Conservation (phyloP, 225 moss, liverwort and hornwort species). For the Marchantia polymorpha region DNA sequence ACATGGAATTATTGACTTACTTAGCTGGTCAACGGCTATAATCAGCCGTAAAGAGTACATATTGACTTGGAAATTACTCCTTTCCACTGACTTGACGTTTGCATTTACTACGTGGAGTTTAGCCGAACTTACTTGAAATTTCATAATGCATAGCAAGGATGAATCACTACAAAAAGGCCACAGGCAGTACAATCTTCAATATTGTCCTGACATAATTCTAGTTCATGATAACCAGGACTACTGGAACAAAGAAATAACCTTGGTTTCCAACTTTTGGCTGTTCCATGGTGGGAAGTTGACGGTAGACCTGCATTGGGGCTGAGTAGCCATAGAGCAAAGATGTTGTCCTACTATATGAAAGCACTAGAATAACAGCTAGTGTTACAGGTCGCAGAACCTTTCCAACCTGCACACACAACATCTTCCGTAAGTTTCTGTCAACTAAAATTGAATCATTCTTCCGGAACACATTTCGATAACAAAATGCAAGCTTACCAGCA, state of each 20-base stretch:
- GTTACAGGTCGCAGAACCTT: constrained; percentile 64
- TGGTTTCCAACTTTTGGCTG: background rate
- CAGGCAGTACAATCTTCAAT: too few relatives aligned
- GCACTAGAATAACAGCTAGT: constrained; percentile 59
- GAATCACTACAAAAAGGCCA: too few relatives aligned
- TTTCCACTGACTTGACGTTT: too few relatives aligned
- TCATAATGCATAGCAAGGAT: too few relatives aligned
- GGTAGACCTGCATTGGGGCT: constrained; percentile 83
- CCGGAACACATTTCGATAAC: background rate
- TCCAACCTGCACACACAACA: constrained; percentile 35
- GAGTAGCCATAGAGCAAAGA: constrained; percentile 88
- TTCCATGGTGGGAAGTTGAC: constrained; percentile 47
- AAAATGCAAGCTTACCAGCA: constrained; percentile 4
- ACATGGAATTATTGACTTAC: too few relatives aligned
- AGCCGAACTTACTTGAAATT: too few relatives aligned
- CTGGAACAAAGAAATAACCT: background rate
- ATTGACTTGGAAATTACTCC: too few relatives aligned
- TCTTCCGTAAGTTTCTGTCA: constrained; percentile 9
- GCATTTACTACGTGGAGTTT: too few relatives aligned
- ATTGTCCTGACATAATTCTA: too few relatives aligned
- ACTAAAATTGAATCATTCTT: background rate
- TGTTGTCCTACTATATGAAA: constrained; percentile 83
- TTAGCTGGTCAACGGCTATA: too few relatives aligned
- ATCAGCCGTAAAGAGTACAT: too few relatives aligned
- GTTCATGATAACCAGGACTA: too few relatives aligned